Evolutionary conservation across 177 flowering plant genomes (phyloP), one percentile per base, ranked within the genome.

Genomic region (Vitis hybrid): DNA sequence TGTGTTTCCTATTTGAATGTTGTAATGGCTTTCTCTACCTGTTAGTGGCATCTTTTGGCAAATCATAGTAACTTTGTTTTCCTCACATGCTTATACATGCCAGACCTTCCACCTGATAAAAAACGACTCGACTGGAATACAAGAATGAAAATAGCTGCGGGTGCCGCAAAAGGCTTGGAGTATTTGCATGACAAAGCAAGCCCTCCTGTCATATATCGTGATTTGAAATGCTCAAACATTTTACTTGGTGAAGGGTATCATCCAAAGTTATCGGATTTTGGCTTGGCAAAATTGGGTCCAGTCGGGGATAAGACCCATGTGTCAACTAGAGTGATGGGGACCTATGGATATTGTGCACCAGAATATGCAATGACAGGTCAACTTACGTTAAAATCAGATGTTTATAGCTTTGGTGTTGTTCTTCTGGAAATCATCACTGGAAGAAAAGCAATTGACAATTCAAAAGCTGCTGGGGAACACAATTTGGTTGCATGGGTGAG

Each of bases 351-450:
- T 70, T 88, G 90, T 79, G 90, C 92, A 7, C 88, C 90, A 10
- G 90, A 88, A 68, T 88, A 88, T 83, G 86, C 92, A 65, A 84
- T 80, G 88, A 87, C 90, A 3, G 92, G 90, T 56, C 89, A 85
- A 74, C 83, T 88, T 24, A 85, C 92, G 3, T 69, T 87, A 24
- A 88, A 85, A 75, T 88, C 90, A 65, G 90, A 88, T 76, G 86
- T 88, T 50, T 88, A 88, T 68, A 87, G 89, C 70, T 88, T 88
- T 70, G 89, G 92, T 21, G 90, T 88, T 59, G 90, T 88, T 63
- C 88, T 88, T 64, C 78, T 88, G 65, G 92, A 88, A 66, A 81
- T 88, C 51, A 80, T 88, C 63, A 87, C 89, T 1, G 92, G 92
- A 12, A 87, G 89, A 75, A 85, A 80, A 72, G 88, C 90, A 32